Evolutionary conservation across 306 rosid genomes (phyloP).

Genomic region (Sechiopsis laciniata): DNA sequence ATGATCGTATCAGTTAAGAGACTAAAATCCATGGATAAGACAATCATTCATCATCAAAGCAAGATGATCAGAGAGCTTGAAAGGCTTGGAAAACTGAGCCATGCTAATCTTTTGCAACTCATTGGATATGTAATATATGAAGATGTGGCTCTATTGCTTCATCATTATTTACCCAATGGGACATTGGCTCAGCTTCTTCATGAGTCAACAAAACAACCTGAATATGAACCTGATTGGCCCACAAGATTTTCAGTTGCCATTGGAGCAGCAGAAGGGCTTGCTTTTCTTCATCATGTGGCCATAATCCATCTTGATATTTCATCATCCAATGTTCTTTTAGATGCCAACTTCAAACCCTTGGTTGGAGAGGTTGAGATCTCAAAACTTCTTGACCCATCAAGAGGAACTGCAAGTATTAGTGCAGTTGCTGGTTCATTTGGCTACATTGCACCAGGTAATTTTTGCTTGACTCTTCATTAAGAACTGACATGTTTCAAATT

Average conservation of each 20-base stretch:
- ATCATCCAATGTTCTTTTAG: constrained; percentile 75
- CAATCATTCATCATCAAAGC: constrained; percentile 88
- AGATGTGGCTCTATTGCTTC: constrained; percentile 90
- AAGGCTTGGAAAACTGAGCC: constrained; percentile 80
- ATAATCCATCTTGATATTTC: constrained; percentile 96
- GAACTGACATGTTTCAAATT: constrained; percentile 2
- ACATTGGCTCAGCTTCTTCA: constrained; percentile 89
- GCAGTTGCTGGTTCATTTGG: constrained; percentile 99
- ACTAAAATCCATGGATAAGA: constrained; percentile 88
- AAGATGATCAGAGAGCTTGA: constrained; percentile 97
- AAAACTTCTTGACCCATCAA: constrained; percentile 87
- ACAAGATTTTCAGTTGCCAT: constrained; percentile 73
- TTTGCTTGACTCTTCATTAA: constrained; percentile 9
- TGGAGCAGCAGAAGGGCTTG: constrained; percentile 91
- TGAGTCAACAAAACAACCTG: constrained; percentile 58
- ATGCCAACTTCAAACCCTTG: constrained; percentile 75
- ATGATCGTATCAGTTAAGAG: constrained; percentile 76
- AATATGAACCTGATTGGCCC: constrained; percentile 92
- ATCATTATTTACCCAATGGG: constrained; percentile 74
- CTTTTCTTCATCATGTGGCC: constrained; percentile 89
- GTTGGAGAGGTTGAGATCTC: constrained; percentile 95
- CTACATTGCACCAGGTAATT: constrained; percentile 92
- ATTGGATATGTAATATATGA: constrained; percentile 91
- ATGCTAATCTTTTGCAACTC: constrained; percentile 78
- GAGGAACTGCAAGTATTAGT: constrained; percentile 94